phyloP scores from a whole-genome alignment of 192 early-diverging fungal genomes.

The Backusella australiensis region DNA sequence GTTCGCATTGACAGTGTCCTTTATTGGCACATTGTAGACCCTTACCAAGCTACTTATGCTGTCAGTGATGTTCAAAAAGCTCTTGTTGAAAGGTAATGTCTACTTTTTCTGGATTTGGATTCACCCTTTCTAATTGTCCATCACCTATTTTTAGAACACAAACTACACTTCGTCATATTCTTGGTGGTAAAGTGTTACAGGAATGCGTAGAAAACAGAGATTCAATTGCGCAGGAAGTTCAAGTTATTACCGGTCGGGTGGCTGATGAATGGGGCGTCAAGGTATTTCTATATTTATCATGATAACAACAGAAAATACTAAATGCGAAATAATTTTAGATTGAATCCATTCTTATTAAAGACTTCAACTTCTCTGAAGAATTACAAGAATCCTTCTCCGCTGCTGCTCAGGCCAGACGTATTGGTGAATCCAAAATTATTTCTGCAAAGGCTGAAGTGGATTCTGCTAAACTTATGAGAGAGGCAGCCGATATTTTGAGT shows the following conservation, averaged over 20 bases:
- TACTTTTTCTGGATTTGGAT: neutral
- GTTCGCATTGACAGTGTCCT: conserved; percentile 84
- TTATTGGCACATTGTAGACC: conserved; percentile 82
- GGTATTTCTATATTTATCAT: conserved; percentile 34
- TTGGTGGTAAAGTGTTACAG: conserved; percentile 82
- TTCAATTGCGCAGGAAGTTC: conserved; percentile 82
- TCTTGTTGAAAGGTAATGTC: conserved; percentile 67
- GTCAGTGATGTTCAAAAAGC: conserved; percentile 81
- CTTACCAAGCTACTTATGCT: conserved; percentile 76
- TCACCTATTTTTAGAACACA: conserved; percentile 54
- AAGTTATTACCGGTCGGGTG: conserved; percentile 76
- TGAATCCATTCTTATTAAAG: conserved; percentile 60
- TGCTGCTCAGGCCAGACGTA: conserved; percentile 86
- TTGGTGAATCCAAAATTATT: conserved; percentile 86
- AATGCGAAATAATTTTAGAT: conserved; percentile 18
- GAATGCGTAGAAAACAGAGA: conserved; percentile 90
- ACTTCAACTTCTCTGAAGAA: conserved; percentile 62
- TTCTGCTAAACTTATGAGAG: conserved; percentile 85
- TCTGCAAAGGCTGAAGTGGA: conserved; percentile 48
- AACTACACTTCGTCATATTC: conserved; percentile 83
- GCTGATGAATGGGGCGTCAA: conserved; percentile 80
- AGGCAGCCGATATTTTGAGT: conserved; percentile 89
- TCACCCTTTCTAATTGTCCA: neutral
- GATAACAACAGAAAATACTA: neutral
- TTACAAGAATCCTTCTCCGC: conserved; percentile 82